phyloP scores from a whole-genome alignment of 441 rosid species.

The Pelargonium hybrid region DNA sequence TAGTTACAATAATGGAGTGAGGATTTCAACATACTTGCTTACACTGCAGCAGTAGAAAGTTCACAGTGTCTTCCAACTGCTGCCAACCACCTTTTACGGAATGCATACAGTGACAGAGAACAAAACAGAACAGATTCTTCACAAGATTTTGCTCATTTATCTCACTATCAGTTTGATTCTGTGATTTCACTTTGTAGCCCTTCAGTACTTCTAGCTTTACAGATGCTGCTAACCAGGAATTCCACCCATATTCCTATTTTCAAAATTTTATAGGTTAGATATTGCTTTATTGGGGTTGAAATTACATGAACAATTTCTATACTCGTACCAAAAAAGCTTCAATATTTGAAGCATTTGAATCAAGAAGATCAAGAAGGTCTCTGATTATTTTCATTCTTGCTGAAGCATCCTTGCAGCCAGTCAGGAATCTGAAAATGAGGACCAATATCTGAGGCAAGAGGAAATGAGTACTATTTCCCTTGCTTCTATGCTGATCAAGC shows the following conservation, averaged over 20 bases:
- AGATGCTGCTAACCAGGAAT: constrained; percentile 74
- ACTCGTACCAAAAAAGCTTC: constrained; percentile 85
- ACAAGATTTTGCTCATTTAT: constrained; percentile 55
- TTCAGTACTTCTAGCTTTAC: constrained; percentile 62
- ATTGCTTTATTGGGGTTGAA: constrained; percentile 8
- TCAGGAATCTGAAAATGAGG: constrained; percentile 69
- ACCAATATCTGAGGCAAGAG: constrained; percentile 76
- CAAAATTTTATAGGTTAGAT: constrained; percentile 25
- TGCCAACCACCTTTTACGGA: constrained; percentile 99
- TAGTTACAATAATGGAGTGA: constrained; percentile 8
- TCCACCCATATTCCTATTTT: constrained; percentile 87
- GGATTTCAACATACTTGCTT: constrained; percentile 53
- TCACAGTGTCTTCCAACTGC: constrained; percentile 82
- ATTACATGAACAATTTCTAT: constrained; percentile 16
- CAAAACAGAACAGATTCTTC: constrained; percentile 66
- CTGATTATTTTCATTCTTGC: constrained; percentile 64
- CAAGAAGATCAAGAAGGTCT: constrained; percentile 82
- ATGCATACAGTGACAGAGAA: constrained; percentile 76
- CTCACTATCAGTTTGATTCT: constrained; percentile 33
- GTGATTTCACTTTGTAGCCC: constrained; percentile 41
- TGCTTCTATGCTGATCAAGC: constrained; percentile 56
- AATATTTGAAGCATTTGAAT: constrained; percentile 80
- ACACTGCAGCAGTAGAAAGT: constrained; percentile 60
- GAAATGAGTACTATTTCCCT: constrained; percentile 63
- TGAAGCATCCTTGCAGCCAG: constrained; percentile 49